Evolutionary conservation across 2,329 filamentous ascomycete species (phyloP).

Genomic region (Talaromyces sp.): DNA sequence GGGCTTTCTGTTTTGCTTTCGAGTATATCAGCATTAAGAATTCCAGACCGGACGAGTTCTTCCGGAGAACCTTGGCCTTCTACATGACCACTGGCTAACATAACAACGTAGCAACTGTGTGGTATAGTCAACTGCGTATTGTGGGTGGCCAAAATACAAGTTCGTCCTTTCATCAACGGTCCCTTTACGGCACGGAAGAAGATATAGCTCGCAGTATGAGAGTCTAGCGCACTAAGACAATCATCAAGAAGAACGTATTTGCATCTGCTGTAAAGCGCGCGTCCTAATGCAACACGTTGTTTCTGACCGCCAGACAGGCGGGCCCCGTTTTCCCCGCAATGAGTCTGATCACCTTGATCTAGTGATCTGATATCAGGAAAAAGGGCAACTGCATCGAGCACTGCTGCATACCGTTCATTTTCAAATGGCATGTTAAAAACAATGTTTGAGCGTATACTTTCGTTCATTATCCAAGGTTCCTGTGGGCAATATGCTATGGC

Average conservation of each 20-base stretch:
- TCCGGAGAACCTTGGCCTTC: not conserved
- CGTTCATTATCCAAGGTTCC: constrained; percentile 8
- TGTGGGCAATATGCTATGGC: constrained; percentile 11
- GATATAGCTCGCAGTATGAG: constrained; percentile 5
- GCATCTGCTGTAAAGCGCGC: constrained; percentile 56
- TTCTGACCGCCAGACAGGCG: constrained; percentile 91
- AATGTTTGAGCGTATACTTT: constrained; percentile 10
- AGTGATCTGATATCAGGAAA: not conserved
- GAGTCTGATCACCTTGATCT: not conserved
- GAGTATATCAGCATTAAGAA: not conserved
- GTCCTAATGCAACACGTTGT: constrained; percentile 90
- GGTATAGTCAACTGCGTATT: not conserved
- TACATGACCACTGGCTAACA: not conserved
- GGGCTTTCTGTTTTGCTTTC: not conserved
- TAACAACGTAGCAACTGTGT: not conserved
- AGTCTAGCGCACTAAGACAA: constrained; percentile 10
- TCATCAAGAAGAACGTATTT: constrained; percentile 6
- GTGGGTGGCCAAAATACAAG: constrained; percentile 8
- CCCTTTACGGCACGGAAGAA: constrained; percentile 6
- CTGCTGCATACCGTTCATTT: not conserved
- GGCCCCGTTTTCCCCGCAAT: not conserved
- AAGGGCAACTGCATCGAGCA: not conserved
- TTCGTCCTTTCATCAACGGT: constrained; percentile 2
- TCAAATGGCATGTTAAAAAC: constrained; percentile 1
- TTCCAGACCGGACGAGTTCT: not conserved